These are phyloP conservation scores for Cytospora chrysosperma DNA, from an alignment of 2,329 filamentous ascomycete genomes.

Conservation along the genomic window DNA sequence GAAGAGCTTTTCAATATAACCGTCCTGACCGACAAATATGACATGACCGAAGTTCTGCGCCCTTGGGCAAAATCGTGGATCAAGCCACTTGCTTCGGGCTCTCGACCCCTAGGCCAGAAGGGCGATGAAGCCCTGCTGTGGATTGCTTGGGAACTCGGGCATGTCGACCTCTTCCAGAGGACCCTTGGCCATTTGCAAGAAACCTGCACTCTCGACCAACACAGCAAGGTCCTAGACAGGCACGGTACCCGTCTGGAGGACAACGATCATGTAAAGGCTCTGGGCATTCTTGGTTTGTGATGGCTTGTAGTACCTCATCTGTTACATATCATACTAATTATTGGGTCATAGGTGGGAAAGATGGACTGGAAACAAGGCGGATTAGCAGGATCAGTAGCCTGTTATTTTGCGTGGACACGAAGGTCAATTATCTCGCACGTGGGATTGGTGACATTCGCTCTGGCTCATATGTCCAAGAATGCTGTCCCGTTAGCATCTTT, in stretches of 20 bases:
- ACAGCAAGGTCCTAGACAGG: neutral
- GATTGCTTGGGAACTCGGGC: neutral
- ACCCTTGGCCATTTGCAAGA: neutral
- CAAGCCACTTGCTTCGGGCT: neutral
- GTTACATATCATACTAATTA: neutral
- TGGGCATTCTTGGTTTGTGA: neutral
- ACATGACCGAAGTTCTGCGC: slow-evolving; percentile 26
- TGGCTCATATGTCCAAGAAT: neutral
- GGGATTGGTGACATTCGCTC: no score
- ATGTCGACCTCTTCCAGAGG: neutral
- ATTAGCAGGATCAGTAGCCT: neutral
- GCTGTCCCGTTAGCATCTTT: neutral
- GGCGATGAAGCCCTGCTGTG: neutral
- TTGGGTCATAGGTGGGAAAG: neutral
- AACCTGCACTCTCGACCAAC: neutral
- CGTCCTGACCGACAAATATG: slow-evolving; percentile 34
- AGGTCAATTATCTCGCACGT: neutral
- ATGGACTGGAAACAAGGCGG: neutral
- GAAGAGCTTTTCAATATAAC: slow-evolving; percentile 31
- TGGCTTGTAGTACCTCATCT: neutral
- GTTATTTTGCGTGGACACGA: neutral
- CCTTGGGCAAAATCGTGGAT: neutral
- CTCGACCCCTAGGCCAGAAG: neutral
- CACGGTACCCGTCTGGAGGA: neutral
- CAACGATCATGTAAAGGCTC: neutral